Base-by-base conservation (phyloP, 176 grass and related monocot genomes). In the Chloris gayana region DNA sequence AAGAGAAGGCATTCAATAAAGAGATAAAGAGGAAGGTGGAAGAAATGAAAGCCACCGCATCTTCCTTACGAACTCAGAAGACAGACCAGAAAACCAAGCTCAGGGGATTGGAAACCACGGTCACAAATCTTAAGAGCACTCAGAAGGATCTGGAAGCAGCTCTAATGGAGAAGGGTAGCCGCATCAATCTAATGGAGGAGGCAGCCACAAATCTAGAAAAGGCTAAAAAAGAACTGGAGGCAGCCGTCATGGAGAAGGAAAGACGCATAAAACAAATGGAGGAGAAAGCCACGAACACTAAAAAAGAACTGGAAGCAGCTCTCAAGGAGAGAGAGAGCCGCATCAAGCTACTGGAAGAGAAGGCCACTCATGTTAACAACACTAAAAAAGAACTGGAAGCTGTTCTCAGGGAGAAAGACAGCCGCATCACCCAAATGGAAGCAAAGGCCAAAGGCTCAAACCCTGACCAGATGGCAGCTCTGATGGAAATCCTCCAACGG, bases 31-130 rank as follows among this genome's bases (percentile, higher is more conserved):
- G 30, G 62, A 64, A 64, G 82, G 47, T 84, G 15, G 86, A 91
- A 19, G 90, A 84, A 81, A 46, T 95, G 84, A 91, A 91, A 87
- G 88, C 73, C 39, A 95, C 94, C 37, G 54, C 91, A 72, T 83
- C 85, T 72, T 85, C 88, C 42, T 34, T 98, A 39, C 89, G 84
- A 76, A 87, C 76, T 39, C 84, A 95, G 74, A 94, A 88, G 14
- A 74, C 39, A 41, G 90, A 98, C 67, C 90, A 93, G 68, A 91
- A 91, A 62, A 88, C 80, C 37, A 93, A 98, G 88, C 88, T 95
- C 75, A 75, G 81, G 64, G 88, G 80, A 41, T 54, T 89, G 33
- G 92, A 95, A 81, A 73, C 62, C 9, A 78, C 78, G 5, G 18
- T 81, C 57, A 47, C 79, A 34, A 73, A 86, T 70, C 90, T 95